A percentile compares a stretch with the other conserved stretches of the same genome.
phyloP scores from a whole-genome alignment of 345 rosid species.

The Syzygium aqueum region DNA sequence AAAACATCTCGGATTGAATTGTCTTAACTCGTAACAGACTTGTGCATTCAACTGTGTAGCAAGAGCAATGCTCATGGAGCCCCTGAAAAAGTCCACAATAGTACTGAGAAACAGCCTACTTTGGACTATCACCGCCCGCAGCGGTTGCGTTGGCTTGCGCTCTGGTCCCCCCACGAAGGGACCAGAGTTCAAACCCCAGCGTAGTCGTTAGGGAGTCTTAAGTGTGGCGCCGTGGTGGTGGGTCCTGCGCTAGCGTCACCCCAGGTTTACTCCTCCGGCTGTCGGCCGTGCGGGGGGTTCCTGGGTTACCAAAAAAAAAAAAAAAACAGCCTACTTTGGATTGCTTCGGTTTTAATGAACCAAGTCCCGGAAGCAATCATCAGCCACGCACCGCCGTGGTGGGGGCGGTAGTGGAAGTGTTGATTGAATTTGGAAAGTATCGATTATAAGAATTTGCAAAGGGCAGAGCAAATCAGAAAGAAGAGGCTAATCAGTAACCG shows the following conservation, averaged over 20 bases:
- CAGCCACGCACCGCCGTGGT: background rate
- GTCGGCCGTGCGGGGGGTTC: too few relatives aligned
- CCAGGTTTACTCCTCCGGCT: too few relatives aligned
- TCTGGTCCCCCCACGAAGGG: too few relatives aligned
- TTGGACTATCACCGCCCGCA: too few relatives aligned
- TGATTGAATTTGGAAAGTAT: background rate
- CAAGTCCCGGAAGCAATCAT: background rate
- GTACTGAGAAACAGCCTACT: too few relatives aligned
- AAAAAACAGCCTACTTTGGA: background rate
- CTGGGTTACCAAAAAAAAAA: too few relatives aligned
- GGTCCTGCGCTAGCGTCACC: too few relatives aligned
- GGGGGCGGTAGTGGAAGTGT: background rate
- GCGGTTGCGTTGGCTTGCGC: too few relatives aligned
- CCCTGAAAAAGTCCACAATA: background rate
- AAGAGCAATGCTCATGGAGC: background rate
- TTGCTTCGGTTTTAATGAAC: background rate
- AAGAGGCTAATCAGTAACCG: too few relatives aligned
- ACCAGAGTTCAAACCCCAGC: too few relatives aligned
- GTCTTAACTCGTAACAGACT: background rate
- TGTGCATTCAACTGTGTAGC: background rate
- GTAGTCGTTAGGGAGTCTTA: too few relatives aligned
- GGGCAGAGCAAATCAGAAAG: background rate
- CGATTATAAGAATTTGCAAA: background rate
- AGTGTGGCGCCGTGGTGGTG: too few relatives aligned
- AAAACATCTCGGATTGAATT: background rate